Conservation (phyloP, 768 basidiomycete genomes). For the Lentinula sp. region DNA sequence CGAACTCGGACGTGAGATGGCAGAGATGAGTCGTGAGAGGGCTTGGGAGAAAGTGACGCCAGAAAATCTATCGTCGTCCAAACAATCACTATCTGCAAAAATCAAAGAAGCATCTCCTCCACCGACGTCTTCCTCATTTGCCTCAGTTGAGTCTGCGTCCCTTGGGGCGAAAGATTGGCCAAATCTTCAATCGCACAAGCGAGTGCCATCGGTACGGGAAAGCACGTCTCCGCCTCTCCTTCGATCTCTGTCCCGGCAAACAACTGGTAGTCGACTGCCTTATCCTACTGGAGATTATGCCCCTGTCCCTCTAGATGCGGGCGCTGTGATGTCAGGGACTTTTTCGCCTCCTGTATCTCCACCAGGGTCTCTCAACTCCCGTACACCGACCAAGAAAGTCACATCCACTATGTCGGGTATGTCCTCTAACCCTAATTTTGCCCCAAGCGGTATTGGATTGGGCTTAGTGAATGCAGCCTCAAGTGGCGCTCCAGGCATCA, state of each 20-base stretch:
- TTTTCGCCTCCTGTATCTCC: conserved; percentile 4
- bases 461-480: conserved; percentile 1
- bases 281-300: conserved; percentile 83
- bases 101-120: background rate
- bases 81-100: background rate
- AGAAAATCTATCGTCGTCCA: background rate
- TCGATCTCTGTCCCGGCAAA: conserved; percentile 2
- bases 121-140: background rate
- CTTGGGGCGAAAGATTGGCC: background rate
- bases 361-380: conserved; percentile 6
- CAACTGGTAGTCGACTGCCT: conserved; percentile 49
- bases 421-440: conserved; percentile 17
- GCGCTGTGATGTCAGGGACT: background rate
- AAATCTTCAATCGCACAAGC: background rate
- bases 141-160: background rate
- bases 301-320: conserved; percentile 28
- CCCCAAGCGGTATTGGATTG: conserved; percentile 1
- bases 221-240: conserved; percentile 4
- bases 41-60: background rate
- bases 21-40: conserved; percentile 17
- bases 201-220: conserved; percentile 3
- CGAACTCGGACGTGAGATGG: conserved; percentile 76
- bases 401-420: conserved; percentile 45
- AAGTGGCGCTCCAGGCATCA: background rate
- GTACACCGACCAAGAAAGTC: conserved; percentile 16